Percentiles rank a stretch among this genome's conserved stretches.
Evolutionary conservation across 306 rosid species (phyloP).

Genomic region (Bauhinia variegata): DNA sequence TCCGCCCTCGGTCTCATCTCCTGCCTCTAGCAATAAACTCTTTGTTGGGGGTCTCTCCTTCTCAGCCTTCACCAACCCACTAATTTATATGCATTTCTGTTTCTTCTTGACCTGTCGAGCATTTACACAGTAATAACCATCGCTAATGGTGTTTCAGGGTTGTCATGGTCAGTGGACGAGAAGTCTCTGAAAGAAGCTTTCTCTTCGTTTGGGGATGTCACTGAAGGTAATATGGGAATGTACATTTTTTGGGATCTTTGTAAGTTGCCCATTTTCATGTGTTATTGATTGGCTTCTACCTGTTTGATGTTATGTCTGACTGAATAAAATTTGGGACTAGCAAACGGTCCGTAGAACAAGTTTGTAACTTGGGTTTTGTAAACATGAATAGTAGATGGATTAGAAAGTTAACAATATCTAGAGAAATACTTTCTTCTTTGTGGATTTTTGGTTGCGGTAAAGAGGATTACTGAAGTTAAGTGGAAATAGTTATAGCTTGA

Average conservation of each 20-base stretch:
- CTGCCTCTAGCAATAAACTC: conserved; percentile 61
- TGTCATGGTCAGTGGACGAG: conserved; percentile 90
- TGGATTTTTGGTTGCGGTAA: too few species aligned
- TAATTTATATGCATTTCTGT: not conserved
- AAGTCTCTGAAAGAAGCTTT: conserved; percentile 77
- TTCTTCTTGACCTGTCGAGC: conserved; percentile 3
- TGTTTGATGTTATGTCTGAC: conserved; percentile 55
- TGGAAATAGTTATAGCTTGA: not conserved
- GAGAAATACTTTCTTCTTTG: too few species aligned
- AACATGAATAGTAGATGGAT: not conserved
- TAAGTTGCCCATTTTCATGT: not conserved
- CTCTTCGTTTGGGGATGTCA: conserved; percentile 79
- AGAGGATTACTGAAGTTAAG: not conserved
- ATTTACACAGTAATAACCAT: not conserved
- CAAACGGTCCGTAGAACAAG: too few species aligned
- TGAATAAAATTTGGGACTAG: not conserved
- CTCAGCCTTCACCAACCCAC: not conserved
- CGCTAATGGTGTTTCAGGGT: conserved; percentile 52
- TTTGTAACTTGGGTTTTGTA: not conserved
- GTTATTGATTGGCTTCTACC: conserved; percentile 8
- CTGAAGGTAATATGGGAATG: conserved; percentile 54
- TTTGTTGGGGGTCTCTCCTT: conserved; percentile 72
- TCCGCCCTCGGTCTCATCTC: conserved; percentile 38
- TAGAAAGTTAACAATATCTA: too few species aligned
- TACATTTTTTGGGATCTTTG: not conserved